Evolutionary conservation across 306 rosid genomes (phyloP).

Genomic region (Elaeagnus macrophylla): DNA sequence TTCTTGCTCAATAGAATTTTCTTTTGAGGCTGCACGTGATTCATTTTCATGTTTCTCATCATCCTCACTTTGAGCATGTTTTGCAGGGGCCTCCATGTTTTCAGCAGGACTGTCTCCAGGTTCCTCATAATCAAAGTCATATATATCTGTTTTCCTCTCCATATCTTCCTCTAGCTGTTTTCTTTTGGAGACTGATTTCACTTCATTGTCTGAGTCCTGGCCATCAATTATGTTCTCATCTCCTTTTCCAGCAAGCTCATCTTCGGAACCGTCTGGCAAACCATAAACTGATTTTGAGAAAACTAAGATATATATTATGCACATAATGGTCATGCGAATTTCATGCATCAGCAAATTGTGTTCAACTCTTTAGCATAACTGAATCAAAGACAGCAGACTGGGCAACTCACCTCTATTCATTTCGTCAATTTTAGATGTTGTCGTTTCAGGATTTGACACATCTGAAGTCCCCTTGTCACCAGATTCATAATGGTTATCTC

Average conservation of each 20-base stretch:
- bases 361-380: not conserved
- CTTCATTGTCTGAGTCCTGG: constrained; percentile 43
- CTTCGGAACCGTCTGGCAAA: constrained; percentile 54
- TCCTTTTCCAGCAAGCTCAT: constrained; percentile 36
- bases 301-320: not conserved
- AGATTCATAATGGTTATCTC: constrained; percentile 32
- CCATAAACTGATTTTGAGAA: constrained; percentile 3
- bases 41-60: constrained; percentile 40
- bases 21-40: constrained; percentile 36
- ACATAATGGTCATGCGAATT: not conserved
- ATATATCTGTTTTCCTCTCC: constrained; percentile 23
- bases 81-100: constrained; percentile 26
- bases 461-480: constrained; percentile 56
- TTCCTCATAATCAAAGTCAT: constrained; percentile 46
- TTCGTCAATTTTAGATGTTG: constrained; percentile 36
- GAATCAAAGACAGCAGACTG: constrained; percentile 7
- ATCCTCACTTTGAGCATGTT: constrained; percentile 30
- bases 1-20: constrained; percentile 24
- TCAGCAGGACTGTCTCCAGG: constrained; percentile 35
- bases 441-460: constrained; percentile 41
- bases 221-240: constrained; percentile 27
- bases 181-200: constrained; percentile 35
- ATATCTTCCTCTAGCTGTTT: constrained; percentile 25
- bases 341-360: not conserved
- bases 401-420: constrained; percentile 49